phyloP scores from a whole-genome alignment of 805 yeast genomes.

The Clavispora santaluciae region DNA sequence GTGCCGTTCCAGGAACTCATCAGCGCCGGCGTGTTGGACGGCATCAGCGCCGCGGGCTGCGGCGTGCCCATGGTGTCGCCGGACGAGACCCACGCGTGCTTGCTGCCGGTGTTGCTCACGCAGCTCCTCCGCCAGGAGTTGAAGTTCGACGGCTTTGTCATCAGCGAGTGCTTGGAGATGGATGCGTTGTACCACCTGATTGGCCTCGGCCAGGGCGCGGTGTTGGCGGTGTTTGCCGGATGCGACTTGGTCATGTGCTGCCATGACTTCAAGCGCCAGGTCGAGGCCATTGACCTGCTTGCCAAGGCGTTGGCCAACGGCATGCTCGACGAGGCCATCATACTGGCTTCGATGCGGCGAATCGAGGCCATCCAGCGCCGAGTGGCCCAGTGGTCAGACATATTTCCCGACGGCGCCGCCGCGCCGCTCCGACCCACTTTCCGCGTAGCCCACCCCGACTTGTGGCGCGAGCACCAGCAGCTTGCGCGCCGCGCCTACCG shows the following conservation, averaged over 20 bases:
- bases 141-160: slow-evolving; percentile 51
- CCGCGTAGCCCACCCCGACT: slow-evolving; percentile 22
- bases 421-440: slow-evolving; percentile 18
- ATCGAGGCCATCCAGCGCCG: slow-evolving; percentile 39
- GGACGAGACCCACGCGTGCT: slow-evolving; percentile 59
- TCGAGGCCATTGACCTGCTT: slow-evolving; percentile 48
- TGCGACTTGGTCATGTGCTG: slow-evolving; percentile 63
- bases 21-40: slow-evolving; percentile 44
- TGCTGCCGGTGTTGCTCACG: slow-evolving; percentile 49
- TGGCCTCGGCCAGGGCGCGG: slow-evolving; percentile 63
- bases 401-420: slow-evolving; percentile 34
- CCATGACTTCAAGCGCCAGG: slow-evolving; percentile 49
- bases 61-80: slow-evolving; percentile 59
- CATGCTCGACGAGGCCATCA: slow-evolving; percentile 39
- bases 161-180: slow-evolving; percentile 59
- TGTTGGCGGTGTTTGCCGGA: slow-evolving; percentile 57
- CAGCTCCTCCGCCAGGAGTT: slow-evolving; percentile 48
- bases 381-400: slow-evolving; percentile 42
- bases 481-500: slow-evolving; percentile 45
- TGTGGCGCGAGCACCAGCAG: slow-evolving; percentile 39
- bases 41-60: slow-evolving; percentile 58
- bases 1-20: slow-evolving; percentile 49
- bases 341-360: slow-evolving; percentile 37
- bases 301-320: slow-evolving; percentile 36
- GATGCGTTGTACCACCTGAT: slow-evolving; percentile 59